Evolutionary conservation across 2,329 filamentous ascomycete genomes (phyloP).

Genomic region (Ramularia endophylla): DNA sequence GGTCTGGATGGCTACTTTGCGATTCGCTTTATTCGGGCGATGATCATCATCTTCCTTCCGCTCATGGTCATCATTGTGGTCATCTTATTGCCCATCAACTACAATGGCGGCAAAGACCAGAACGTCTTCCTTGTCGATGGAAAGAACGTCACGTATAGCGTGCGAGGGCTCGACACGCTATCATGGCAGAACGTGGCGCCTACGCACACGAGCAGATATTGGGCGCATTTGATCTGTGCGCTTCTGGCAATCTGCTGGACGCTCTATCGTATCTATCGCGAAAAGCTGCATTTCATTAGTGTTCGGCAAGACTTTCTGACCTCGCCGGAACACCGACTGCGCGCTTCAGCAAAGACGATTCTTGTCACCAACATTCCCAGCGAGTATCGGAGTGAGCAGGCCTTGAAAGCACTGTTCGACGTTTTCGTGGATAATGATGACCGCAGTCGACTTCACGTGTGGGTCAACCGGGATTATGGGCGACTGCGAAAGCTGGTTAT

Average conservation of each 20-base stretch:
- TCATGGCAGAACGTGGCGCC: conserved; percentile 29
- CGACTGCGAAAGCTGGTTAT: conserved; percentile 11
- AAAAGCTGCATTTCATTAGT: conserved; percentile 27
- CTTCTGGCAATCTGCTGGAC: conserved; percentile 25
- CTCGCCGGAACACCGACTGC: conserved; percentile 25
- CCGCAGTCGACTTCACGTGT: conserved; percentile 17
- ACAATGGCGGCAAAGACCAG: conserved; percentile 18
- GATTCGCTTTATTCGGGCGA: conserved; percentile 11
- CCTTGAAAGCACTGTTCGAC: conserved; percentile 26
- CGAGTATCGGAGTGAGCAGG: conserved; percentile 23
- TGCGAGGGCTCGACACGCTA: conserved; percentile 29
- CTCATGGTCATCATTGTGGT: conserved; percentile 25
- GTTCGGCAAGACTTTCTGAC: conserved; percentile 28
- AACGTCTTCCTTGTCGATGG: conserved; percentile 1
- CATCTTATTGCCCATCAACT: conserved; percentile 28
- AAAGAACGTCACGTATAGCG: conserved; percentile 20
- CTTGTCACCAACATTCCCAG: conserved; percentile 31
- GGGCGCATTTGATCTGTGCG: conserved; percentile 29
- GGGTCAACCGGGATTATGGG: conserved; percentile 29
- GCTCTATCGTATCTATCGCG: conserved; percentile 27
- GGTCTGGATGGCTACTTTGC: conserved; percentile 14
- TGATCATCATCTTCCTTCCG: conserved; percentile 24
- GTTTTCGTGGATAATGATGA: conserved; percentile 24
- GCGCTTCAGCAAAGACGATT: conserved; percentile 28
- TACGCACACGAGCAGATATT: conserved; percentile 25